A percentile compares a stretch with the other conserved stretches of the same genome.
phyloP scores from a whole-genome alignment of 345 rosid species.

The Corchorus capsularis region DNA sequence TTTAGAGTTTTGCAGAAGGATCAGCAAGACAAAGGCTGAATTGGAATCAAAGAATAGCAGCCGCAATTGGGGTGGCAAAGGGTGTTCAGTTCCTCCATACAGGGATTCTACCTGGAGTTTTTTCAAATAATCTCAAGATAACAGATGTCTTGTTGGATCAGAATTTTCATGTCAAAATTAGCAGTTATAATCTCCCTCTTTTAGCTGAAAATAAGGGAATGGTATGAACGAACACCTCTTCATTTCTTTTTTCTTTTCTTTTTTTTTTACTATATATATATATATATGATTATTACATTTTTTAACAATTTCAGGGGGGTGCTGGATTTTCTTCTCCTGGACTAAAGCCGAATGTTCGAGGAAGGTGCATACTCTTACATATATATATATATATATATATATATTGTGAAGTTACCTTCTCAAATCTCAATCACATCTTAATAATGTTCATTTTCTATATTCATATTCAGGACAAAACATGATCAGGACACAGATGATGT shows the following conservation, averaged over 20 bases:
- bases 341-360: constrained; percentile 25
- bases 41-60: constrained; percentile 54
- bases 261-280: too few species aligned
- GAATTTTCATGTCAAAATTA: constrained; percentile 49
- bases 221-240: constrained; percentile 21
- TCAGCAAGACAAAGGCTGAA: constrained; percentile 29
- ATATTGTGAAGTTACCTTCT: not conserved
- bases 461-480: constrained; percentile 32
- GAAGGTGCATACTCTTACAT: constrained; percentile 29
- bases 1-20: constrained; percentile 23
- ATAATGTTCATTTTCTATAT: not conserved
- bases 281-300: not conserved
- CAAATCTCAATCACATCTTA: not conserved
- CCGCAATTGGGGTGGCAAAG: constrained; percentile 50
- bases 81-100: constrained; percentile 65
- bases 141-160: constrained; percentile 57
- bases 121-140: constrained; percentile 49
- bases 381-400: too few species aligned
- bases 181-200: constrained; percentile 47
- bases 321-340: constrained; percentile 25
- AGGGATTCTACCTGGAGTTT: constrained; percentile 57
- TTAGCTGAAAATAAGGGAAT: constrained; percentile 34
- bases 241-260: too few species aligned
- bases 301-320: constrained; percentile 31
- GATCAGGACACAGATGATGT: constrained; percentile 47